Percentiles rank a stretch among this genome's conserved stretches.
Conservation (phyloP, 2,329 filamentous ascomycete species). For the Microdochium paspali region DNA sequence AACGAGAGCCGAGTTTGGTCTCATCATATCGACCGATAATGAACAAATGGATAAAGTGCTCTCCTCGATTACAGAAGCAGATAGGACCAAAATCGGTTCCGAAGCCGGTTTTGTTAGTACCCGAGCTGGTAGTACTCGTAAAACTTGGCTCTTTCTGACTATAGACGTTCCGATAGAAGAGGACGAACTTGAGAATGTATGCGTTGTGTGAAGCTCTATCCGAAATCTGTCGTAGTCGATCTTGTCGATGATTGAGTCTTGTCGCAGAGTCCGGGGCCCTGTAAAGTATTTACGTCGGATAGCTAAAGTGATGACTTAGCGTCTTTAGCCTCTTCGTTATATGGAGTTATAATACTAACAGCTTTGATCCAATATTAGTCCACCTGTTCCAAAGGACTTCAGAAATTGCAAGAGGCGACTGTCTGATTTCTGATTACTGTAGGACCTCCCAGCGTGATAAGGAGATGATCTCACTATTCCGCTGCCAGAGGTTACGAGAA, state of each 20-base stretch:
- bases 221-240: not conserved
- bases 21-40: not conserved
- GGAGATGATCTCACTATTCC: not conserved
- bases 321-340: not conserved
- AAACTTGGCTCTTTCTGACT: not conserved
- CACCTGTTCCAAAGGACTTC: not conserved
- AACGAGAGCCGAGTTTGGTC: not conserved
- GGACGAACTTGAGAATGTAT: not conserved
- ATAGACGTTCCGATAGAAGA: too few species aligned
- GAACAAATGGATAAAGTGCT: not conserved
- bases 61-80: not conserved
- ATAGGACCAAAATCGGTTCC: not conserved
- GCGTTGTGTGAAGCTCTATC: not conserved
- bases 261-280: not conserved
- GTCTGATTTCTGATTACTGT: not conserved
- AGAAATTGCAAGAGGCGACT: not conserved
- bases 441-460: not conserved
- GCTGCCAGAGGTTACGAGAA: not conserved
- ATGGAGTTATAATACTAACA: not conserved
- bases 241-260: not conserved
- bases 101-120: not conserved
- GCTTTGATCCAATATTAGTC: not conserved
- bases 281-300: not conserved
- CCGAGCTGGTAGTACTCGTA: not conserved
- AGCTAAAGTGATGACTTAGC: not conserved